A percentile compares a stretch with the other conserved stretches of the same genome.
These are phyloP conservation scores for Lentinus brumalis DNA, from an alignment of 768 basidiomycete genomes.

Conservation along the genomic window DNA sequence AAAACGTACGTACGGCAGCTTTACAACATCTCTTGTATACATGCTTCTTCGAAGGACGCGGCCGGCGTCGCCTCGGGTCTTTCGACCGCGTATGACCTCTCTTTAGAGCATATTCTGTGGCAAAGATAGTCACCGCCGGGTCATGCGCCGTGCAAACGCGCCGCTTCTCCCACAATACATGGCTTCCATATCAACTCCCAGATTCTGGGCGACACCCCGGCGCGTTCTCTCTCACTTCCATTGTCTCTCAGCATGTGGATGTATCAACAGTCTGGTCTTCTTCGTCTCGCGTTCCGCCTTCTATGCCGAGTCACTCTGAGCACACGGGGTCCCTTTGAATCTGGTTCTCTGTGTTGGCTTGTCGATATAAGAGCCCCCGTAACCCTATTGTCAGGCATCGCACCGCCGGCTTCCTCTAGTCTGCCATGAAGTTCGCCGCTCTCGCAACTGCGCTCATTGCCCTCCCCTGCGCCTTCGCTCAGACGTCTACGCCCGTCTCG, in stretches of 20 bases:
- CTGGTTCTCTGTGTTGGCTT: not conserved
- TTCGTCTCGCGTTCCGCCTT: too few species aligned
- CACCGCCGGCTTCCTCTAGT: not conserved
- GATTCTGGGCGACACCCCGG: not conserved
- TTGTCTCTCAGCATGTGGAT: too few species aligned
- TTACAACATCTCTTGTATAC: not conserved
- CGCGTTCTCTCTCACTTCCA: not conserved
- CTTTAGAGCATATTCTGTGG: not conserved
- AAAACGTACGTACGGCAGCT: too few species aligned
- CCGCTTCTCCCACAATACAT: not conserved
- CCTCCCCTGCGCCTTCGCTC: not conserved
- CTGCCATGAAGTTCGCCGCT: constrained; percentile 12
- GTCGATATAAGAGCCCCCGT: not conserved
- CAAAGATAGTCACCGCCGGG: not conserved
- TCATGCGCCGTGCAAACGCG: not conserved
- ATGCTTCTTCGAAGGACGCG: not conserved
- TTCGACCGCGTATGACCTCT: not conserved
- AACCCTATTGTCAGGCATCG: not conserved
- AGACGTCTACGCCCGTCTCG: constrained; percentile 16
- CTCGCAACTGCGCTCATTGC: constrained; percentile 25
- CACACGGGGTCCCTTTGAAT: not conserved
- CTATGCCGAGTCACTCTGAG: too few species aligned
- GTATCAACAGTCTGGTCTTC: too few species aligned
- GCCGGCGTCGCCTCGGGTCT: not conserved
- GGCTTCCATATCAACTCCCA: not conserved